These are phyloP conservation scores for Rhodotorula mucilaginosa DNA, from an alignment of 1,284 basidiomycete genomes.

Conservation along the genomic window DNA sequence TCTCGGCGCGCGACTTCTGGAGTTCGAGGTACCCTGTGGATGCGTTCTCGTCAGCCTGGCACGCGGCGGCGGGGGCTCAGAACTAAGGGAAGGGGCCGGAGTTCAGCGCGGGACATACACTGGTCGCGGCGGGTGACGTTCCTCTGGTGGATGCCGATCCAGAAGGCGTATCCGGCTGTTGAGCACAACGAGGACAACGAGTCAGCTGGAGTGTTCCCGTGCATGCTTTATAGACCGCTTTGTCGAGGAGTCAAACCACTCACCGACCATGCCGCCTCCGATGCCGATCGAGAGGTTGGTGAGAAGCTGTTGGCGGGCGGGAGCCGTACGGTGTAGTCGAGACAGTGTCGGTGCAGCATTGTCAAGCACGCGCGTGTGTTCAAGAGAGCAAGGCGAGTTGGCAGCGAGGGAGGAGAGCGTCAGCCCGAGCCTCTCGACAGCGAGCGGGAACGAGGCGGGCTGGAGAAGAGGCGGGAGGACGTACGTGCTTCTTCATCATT, in stretches of 20 bases:
- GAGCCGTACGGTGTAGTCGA: not conserved
- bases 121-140: not conserved
- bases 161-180: slow-evolving; percentile 6
- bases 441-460: not conserved
- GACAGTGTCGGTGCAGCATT: not conserved
- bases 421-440: no score
- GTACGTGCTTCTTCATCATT: slow-evolving; percentile 35
- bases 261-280: slow-evolving; percentile 33
- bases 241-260: not conserved
- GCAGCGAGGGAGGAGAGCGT: not conserved
- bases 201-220: not conserved
- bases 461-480: not conserved
- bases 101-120: not conserved
- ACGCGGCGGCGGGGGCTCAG: not conserved
- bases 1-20: slow-evolving; percentile 3
- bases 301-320: slow-evolving; percentile 18
- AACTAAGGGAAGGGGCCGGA: not conserved
- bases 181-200: not conserved
- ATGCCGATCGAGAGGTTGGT: slow-evolving; percentile 36
- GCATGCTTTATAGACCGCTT: not conserved
- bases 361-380: not conserved
- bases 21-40: slow-evolving; percentile 1
- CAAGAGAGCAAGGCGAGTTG: not conserved
- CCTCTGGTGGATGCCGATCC: slow-evolving; percentile 1
- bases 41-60: not conserved